A percentile compares a stretch with the other conserved stretches of the same genome.
These are phyloP conservation scores for Solanum piurae DNA, from an alignment of 257 asterid species.

Conservation along the genomic window DNA sequence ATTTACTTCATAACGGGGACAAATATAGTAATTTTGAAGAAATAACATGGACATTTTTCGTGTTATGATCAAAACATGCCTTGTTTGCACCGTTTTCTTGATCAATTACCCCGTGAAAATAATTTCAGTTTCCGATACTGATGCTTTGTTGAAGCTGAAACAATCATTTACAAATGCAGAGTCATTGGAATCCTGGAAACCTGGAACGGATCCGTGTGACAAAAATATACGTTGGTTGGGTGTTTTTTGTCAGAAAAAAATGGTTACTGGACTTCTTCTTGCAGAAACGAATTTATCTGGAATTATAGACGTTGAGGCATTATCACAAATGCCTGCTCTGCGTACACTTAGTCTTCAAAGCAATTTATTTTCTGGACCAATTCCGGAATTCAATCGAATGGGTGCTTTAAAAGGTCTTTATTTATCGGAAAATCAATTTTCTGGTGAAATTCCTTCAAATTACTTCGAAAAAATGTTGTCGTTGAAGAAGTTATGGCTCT, in stretches of 20 bases:
- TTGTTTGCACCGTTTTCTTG: conserved; percentile 15
- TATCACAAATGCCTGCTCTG: conserved; percentile 38
- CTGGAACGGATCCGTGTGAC: conserved; percentile 51
- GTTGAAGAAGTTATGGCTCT: conserved; percentile 66
- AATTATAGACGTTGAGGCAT: conserved; percentile 48
- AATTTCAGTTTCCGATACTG: conserved; percentile 33
- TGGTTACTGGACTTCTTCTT: conserved; percentile 36
- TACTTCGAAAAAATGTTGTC: conserved; percentile 38
- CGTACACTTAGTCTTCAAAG: conserved; percentile 31
- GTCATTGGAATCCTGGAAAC: conserved; percentile 61
- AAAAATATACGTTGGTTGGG: conserved; percentile 36
- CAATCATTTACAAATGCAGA: conserved; percentile 31
- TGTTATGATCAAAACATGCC: conserved; percentile 17
- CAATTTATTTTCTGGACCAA: conserved; percentile 59
- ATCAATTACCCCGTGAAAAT: conserved; percentile 6
- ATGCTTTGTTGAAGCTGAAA: conserved; percentile 51
- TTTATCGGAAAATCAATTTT: conserved; percentile 47
- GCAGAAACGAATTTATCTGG: conserved; percentile 48
- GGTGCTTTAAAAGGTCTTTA: conserved; percentile 41
- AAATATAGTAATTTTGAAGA: background rate
- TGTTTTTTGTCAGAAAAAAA: conserved; percentile 32
- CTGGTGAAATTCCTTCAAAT: conserved; percentile 55
- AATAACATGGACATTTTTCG: conserved; percentile 35
- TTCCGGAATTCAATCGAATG: conserved; percentile 52
- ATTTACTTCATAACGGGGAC: background rate